These are phyloP conservation scores for Diaporthe citriasiana DNA, from an alignment of 2,329 filamentous ascomycete species.

Conservation along the genomic window DNA sequence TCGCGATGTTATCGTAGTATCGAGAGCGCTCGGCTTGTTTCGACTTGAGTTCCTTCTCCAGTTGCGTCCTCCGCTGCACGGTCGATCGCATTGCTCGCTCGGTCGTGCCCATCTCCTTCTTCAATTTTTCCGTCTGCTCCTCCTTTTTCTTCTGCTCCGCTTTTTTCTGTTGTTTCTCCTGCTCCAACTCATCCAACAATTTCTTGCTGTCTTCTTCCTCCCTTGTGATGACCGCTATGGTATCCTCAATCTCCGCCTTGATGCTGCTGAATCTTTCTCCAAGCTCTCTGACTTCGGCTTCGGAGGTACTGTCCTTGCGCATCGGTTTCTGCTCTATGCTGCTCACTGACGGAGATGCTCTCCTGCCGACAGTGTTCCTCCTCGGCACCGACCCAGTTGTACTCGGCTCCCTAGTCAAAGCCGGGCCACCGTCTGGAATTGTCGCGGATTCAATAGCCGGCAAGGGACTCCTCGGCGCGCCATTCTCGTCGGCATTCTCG, in stretches of 20 bases:
- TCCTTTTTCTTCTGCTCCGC: slow-evolving; percentile 90
- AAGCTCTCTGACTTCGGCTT: slow-evolving; percentile 80
- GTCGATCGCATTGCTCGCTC: slow-evolving; percentile 86
- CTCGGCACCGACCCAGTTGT: slow-evolving; percentile 57
- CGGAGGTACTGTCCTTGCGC: slow-evolving; percentile 62
- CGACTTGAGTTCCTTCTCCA: slow-evolving; percentile 79
- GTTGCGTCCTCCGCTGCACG: slow-evolving; percentile 83
- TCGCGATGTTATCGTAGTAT: slow-evolving; percentile 76
- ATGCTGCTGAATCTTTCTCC: slow-evolving; percentile 86
- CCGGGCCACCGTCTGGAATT: slow-evolving; percentile 71
- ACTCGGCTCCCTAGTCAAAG: slow-evolving; percentile 76
- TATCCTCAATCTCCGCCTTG: slow-evolving; percentile 86
- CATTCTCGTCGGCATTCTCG: slow-evolving; percentile 65
- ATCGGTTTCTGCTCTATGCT: slow-evolving; percentile 65
- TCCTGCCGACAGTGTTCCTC: slow-evolving; percentile 79
- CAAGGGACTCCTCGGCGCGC: slow-evolving; percentile 62
- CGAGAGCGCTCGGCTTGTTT: slow-evolving; percentile 78
- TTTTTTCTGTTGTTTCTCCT: slow-evolving; percentile 84
- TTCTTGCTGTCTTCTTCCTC: slow-evolving; percentile 80
- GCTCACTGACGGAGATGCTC: slow-evolving; percentile 79
- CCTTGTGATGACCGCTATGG: slow-evolving; percentile 76
- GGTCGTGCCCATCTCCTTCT: slow-evolving; percentile 82
- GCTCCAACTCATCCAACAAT: slow-evolving; percentile 76
- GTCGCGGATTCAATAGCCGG: slow-evolving; percentile 73
- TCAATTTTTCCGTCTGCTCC: slow-evolving; percentile 86